Conservation (phyloP, 192 early-diverging fungal species). For the Endogone sp. region DNA sequence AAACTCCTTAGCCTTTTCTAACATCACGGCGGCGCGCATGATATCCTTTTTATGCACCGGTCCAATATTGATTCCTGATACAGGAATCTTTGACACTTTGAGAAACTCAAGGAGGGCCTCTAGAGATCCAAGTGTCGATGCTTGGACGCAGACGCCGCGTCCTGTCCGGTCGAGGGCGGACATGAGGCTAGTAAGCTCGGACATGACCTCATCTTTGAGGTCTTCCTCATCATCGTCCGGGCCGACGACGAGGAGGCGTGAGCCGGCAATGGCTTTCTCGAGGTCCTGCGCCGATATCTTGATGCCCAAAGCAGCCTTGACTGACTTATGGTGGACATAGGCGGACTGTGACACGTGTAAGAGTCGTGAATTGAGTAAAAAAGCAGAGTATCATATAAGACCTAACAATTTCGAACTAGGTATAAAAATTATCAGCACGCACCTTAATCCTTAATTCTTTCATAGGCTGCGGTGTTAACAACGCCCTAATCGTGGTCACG, state of each 20-base stretch:
- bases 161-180: slow-evolving; percentile 79
- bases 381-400: too few relatives aligned
- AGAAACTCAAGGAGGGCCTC: slow-evolving; percentile 96
- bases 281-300: slow-evolving; percentile 94
- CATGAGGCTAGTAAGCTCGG: slow-evolving; percentile 75
- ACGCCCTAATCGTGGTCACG: slow-evolving; percentile 85
- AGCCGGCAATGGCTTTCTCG: slow-evolving; percentile 96
- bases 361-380: too few relatives aligned
- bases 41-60: slow-evolving; percentile 98
- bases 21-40: slow-evolving; percentile 85
- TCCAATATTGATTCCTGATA: slow-evolving; percentile 95
- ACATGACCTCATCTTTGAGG: slow-evolving; percentile 92
- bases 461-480: slow-evolving; percentile 99
- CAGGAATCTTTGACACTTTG: slow-evolving; percentile 87
- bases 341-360: too few relatives aligned
- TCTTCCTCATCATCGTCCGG: slow-evolving; percentile 97
- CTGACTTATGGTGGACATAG: slow-evolving; percentile 93
- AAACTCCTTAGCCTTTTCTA: slow-evolving; percentile 81
- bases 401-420: too few relatives aligned
- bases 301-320: slow-evolving; percentile 96
- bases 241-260: slow-evolving; percentile 86
- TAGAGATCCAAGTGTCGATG: slow-evolving; percentile 95
- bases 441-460: slow-evolving; percentile 96
- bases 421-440: too few relatives aligned
- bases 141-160: slow-evolving; percentile 95